Conservation (phyloP, 2,329 filamentous ascomycete genomes). For the Ceratocystis cacaofunesta region DNA sequence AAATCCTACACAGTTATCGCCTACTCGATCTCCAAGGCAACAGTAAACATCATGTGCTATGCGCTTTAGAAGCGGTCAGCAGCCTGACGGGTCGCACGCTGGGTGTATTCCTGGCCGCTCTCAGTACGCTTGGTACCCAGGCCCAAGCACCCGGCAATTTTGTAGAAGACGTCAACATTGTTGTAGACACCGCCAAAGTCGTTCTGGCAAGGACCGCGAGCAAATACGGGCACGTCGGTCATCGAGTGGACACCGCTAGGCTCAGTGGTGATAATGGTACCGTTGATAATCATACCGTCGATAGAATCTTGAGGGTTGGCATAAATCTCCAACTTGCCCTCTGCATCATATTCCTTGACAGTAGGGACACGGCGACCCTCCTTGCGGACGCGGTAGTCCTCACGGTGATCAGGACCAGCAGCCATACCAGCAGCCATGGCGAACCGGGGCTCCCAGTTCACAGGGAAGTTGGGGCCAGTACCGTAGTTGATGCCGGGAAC, state of each 20-base stretch:
- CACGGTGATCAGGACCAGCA: slow-evolving; percentile 59
- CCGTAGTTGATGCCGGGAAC: slow-evolving; percentile 49
- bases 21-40: neutral
- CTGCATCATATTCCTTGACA: slow-evolving; percentile 35
- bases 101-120: neutral
- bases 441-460: slow-evolving; percentile 75
- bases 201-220: slow-evolving; percentile 64
- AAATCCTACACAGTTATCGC: neutral
- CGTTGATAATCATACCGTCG: slow-evolving; percentile 59
- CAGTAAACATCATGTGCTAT: neutral
- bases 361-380: slow-evolving; percentile 49
- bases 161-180: slow-evolving; percentile 61
- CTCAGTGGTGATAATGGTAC: slow-evolving; percentile 50
- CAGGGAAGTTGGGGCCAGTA: slow-evolving; percentile 61
- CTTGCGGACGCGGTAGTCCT: slow-evolving; percentile 60
- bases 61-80: slow-evolving; percentile 15
- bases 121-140: slow-evolving; percentile 25
- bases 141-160: slow-evolving; percentile 55
- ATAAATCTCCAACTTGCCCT: slow-evolving; percentile 29
- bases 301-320: slow-evolving; percentile 52
- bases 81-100: slow-evolving; percentile 10
- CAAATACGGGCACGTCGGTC: slow-evolving; percentile 66
- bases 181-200: slow-evolving; percentile 56
- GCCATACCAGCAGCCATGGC: slow-evolving; percentile 59
- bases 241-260: slow-evolving; percentile 59